phyloP scores from a whole-genome alignment of 148 eudicot genomes.

The Silene latifolia region DNA sequence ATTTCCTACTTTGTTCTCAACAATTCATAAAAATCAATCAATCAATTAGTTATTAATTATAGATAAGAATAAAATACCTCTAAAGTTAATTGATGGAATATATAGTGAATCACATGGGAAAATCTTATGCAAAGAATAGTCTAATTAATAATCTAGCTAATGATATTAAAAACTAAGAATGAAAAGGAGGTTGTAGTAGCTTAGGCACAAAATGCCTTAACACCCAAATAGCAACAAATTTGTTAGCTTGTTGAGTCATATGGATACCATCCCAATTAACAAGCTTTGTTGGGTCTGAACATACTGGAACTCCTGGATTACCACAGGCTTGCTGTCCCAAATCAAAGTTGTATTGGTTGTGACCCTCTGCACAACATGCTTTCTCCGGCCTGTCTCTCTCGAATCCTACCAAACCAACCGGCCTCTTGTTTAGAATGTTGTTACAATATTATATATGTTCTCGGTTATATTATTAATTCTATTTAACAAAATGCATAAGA shows the following conservation, averaged over 20 bases:
- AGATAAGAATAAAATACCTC: no score
- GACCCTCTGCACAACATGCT: conserved; percentile 36
- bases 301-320: conserved; percentile 18
- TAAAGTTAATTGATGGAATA: no score
- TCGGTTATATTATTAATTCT: no score
- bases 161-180: background rate
- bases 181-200: background rate
- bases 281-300: conserved; percentile 26
- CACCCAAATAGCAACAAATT: conserved; percentile 27
- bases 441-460: no score
- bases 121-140: background rate
- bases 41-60: no score
- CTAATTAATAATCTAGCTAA: no score
- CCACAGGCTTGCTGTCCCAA: conserved; percentile 21
- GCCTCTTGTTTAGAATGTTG: no score
- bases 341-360: conserved; percentile 25
- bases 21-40: no score
- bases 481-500: no score
- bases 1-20: no score
- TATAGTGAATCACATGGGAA: background rate
- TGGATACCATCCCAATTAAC: conserved; percentile 47
- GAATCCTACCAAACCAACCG: conserved; percentile 16
- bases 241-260: conserved; percentile 34
- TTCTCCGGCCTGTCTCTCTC: conserved; percentile 23
- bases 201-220: conserved; percentile 12